A percentile compares a stretch with the other conserved stretches of the same genome.
These are phyloP conservation scores for Ophiostoma quercus DNA, from an alignment of 2,329 filamentous ascomycete species.

Conservation along the genomic window DNA sequence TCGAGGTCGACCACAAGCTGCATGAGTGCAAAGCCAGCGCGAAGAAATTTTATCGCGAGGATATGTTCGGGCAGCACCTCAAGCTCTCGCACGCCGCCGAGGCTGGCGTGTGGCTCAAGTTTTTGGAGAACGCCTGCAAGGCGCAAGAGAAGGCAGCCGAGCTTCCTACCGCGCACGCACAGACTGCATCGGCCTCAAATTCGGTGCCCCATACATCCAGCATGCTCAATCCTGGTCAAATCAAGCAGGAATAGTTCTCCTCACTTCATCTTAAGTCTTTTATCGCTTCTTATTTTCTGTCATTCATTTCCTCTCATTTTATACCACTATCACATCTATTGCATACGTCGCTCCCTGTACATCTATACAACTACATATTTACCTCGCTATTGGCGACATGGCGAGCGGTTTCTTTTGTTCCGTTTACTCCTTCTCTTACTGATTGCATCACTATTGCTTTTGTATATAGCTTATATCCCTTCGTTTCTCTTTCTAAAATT, in stretches of 20 bases:
- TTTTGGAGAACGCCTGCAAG: conserved; percentile 28
- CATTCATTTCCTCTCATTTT: background rate
- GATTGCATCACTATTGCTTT: background rate
- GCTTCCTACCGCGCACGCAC: background rate
- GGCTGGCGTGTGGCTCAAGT: conserved; percentile 28
- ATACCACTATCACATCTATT: background rate
- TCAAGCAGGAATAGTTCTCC: background rate
- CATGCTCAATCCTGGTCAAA: background rate
- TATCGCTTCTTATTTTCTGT: background rate
- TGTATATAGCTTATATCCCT: conserved; percentile 15
- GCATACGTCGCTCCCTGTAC: background rate
- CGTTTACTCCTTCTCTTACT: background rate
- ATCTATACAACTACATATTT: background rate
- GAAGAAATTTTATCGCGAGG: conserved; percentile 28
- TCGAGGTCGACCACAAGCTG: conserved; percentile 27
- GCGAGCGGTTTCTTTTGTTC: background rate
- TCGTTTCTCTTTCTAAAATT: conserved; percentile 11
- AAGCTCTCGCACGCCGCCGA: conserved; percentile 28
- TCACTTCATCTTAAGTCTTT: background rate
- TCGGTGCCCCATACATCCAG: background rate
- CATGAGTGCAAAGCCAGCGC: conserved; percentile 26
- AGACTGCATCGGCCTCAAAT: background rate
- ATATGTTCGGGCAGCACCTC: conserved; percentile 29
- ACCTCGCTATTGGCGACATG: background rate
- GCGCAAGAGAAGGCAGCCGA: conserved; percentile 23